Evolutionary conservation across 2,329 filamentous ascomycete genomes (phyloP).

Genomic region (Penicillium griseofulvum): DNA sequence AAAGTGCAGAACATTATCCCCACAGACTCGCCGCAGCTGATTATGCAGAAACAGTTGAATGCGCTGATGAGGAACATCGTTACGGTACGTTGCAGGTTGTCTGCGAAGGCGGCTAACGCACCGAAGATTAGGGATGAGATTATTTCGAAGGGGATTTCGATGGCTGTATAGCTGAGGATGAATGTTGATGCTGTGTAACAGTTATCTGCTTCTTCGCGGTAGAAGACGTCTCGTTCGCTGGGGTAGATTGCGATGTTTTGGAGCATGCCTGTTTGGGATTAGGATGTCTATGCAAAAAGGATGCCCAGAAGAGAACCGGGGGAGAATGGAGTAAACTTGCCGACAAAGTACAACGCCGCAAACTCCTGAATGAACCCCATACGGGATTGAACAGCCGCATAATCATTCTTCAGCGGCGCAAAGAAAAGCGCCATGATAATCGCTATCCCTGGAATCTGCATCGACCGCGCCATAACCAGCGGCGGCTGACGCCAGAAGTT

Average conservation of each 20-base stretch:
- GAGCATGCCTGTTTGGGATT: slow-evolving; percentile 62
- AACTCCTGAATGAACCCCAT: slow-evolving; percentile 73
- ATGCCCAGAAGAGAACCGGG: not conserved
- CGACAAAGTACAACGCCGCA: slow-evolving; percentile 51
- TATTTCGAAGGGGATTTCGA: slow-evolving; percentile 72
- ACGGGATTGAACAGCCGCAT: slow-evolving; percentile 68
- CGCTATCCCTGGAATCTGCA: slow-evolving; percentile 64
- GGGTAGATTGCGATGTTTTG: slow-evolving; percentile 76
- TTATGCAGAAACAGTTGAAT: slow-evolving; percentile 70
- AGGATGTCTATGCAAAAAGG: not conserved
- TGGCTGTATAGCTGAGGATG: slow-evolving; percentile 65
- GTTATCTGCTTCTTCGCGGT: slow-evolving; percentile 70
- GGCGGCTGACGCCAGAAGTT: slow-evolving; percentile 67
- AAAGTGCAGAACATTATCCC: slow-evolving; percentile 80
- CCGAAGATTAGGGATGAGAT: slow-evolving; percentile 64
- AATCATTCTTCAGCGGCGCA: slow-evolving; percentile 66
- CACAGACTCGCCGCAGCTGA: slow-evolving; percentile 70
- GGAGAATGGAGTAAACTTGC: slow-evolving; percentile 16
- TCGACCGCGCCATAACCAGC: slow-evolving; percentile 62
- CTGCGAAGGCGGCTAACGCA: slow-evolving; percentile 61
- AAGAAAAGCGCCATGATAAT: slow-evolving; percentile 68
- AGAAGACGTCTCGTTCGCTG: slow-evolving; percentile 70
- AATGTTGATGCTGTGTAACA: slow-evolving; percentile 71
- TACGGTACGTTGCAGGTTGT: slow-evolving; percentile 62
- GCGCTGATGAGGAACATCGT: slow-evolving; percentile 66